Evolutionary conservation across 495 filamentous ascomycete species (phyloP).

Genomic region (Cercophora samala): DNA sequence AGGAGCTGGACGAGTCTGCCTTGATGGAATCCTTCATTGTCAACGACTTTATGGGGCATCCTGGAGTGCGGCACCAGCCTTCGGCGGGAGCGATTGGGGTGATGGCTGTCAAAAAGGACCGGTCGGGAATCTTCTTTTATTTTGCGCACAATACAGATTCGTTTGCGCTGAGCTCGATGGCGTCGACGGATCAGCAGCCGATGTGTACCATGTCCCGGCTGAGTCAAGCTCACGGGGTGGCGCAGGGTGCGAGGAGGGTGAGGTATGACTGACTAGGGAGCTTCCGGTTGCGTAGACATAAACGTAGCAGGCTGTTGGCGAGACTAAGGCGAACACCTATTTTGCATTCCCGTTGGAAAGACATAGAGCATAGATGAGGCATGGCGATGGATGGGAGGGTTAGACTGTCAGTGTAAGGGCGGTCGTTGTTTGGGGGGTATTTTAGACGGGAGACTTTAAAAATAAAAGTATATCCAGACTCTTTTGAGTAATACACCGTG

Average conservation of each 20-base stretch:
- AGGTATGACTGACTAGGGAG: not conserved
- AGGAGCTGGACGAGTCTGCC: conserved; percentile 64
- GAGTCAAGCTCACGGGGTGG: conserved; percentile 35
- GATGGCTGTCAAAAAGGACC: conserved; percentile 75
- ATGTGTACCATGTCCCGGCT: conserved; percentile 79
- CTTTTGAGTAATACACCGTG: not conserved
- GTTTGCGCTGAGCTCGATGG: conserved; percentile 86
- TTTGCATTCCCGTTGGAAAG: not conserved
- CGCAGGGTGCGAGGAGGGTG: conserved; percentile 52
- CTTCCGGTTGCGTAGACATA: not conserved
- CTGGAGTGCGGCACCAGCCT: conserved; percentile 67
- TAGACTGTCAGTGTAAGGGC: not conserved
- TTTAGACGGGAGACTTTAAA: not conserved
- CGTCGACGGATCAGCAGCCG: conserved; percentile 65
- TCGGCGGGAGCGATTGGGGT: conserved; percentile 77
- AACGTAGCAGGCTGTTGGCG: not conserved
- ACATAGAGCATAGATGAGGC: not conserved
- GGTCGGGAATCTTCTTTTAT: conserved; percentile 67
- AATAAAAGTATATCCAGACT: not conserved
- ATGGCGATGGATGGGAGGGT: not conserved
- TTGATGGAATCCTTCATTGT: conserved; percentile 68
- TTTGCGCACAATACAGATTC: conserved; percentile 94
- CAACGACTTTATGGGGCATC: conserved; percentile 79
- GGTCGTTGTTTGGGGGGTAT: not conserved
- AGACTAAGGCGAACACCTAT: not conserved